Base-by-base conservation (phyloP, 441 rosid genomes). In the Melastoma candidum region DNA sequence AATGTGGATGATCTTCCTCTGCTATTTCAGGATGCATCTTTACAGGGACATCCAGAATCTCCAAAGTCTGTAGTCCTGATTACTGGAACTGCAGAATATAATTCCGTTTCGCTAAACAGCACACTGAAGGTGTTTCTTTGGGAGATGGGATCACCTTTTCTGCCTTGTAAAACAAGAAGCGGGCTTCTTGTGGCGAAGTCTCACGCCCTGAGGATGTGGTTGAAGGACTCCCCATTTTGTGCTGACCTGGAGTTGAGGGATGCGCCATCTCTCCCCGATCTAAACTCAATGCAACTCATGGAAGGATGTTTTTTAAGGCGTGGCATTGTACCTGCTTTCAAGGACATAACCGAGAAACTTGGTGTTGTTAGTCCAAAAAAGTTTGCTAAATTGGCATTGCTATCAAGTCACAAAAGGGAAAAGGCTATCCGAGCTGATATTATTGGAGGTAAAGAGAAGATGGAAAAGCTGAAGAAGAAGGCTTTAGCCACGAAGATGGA, bases 121-220 rank as follows among this genome's bases (percentile, higher is more conserved):
- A 92, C 98, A 26, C 54, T 92, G 57, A 92, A 88, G 74, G 90
- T 84, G 0, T 92, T 79, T 73, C 94, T 92, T 52, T 92, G 92
- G 97, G 98, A 92, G 77, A 92, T 92, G 98, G 89, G 90, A 2
- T 88, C 98, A 13, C 98, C 97, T 10, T 92, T 88, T 72, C 81
- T 85, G 56, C 97, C 95, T 0, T 84, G 95, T 68, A 82, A 69
- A 71, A 79, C 90, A 45, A 71, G 97, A 57, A 88, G 82, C 0
- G 97, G 97, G 46, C 84, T 88, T 57, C 86, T 88, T 36, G 74
- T 88, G 7, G 97, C 95, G 3, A 92, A 92, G 82, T 94, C 86
- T 26, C 95, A 88, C 66, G 84, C 98, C 51, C 89, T 92, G 43
- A 78, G 83, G 65, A 92, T 92, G 98, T 92, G 98, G 98, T 66